phyloP scores from a whole-genome alignment of 2,329 filamentous ascomycete species.

The Neonectria sp. region DNA sequence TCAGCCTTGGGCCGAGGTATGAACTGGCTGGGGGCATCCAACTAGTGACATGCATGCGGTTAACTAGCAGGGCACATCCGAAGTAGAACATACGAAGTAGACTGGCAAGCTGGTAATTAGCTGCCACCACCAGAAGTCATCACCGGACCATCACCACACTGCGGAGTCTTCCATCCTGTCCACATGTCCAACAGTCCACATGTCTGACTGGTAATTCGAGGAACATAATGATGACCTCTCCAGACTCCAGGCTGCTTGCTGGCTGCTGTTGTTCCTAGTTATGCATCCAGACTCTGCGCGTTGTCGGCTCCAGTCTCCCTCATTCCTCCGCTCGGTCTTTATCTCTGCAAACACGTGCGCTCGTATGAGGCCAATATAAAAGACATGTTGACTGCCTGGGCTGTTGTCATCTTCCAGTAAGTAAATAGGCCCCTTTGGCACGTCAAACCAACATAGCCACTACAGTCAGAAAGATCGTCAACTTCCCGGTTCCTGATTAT shows the following conservation, averaged over 20 bases:
- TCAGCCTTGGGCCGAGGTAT: conserved; percentile 49
- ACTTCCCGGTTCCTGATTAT: not conserved
- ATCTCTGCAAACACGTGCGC: not conserved
- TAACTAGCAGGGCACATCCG: not conserved
- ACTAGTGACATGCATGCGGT: not conserved
- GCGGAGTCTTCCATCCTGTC: not conserved
- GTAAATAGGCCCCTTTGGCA: not conserved
- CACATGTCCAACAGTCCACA: not conserved
- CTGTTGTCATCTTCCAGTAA: not conserved
- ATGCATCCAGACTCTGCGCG: no score
- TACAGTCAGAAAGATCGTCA: not conserved
- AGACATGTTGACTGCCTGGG: not conserved
- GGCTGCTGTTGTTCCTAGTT: not conserved
- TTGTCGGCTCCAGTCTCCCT: no score
- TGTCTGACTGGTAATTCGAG: not conserved
- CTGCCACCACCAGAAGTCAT: not conserved
- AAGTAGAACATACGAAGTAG: not conserved
- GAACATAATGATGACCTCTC: not conserved
- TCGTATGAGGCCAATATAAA: not conserved
- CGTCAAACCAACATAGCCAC: not conserved
- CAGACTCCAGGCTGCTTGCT: no score
- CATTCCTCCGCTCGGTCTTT: no score
- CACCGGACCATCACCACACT: no score
- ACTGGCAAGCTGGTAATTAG: not conserved
- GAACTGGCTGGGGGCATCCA: conserved; percentile 26